A percentile compares a stretch with the other conserved stretches of the same genome.
These are phyloP conservation scores for Plasmopara muralis DNA, from an alignment of 352 stramenopile species.

Conservation along the genomic window DNA sequence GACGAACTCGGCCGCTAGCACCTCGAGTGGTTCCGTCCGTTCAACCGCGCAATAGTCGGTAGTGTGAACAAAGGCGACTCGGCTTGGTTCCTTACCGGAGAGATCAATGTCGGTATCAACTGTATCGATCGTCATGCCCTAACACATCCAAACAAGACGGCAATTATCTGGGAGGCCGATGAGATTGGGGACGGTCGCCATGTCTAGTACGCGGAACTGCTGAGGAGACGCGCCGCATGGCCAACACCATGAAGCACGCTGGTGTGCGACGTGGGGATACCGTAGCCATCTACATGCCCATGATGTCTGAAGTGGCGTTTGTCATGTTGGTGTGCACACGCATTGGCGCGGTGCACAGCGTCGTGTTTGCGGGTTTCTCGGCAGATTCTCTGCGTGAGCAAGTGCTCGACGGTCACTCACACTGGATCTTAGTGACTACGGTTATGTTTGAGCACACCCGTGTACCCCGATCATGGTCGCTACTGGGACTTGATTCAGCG, in stretches of 20 bases:
- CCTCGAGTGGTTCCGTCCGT: slow-evolving; percentile 92
- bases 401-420: slow-evolving; percentile 93
- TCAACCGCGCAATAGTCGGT: slow-evolving; percentile 83
- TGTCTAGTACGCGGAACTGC: slow-evolving; percentile 43
- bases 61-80: slow-evolving; percentile 88
- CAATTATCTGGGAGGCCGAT: slow-evolving; percentile 98
- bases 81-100: slow-evolving; percentile 91
- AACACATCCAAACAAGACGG: slow-evolving; percentile 73
- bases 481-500: slow-evolving; percentile 97
- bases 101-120: slow-evolving; percentile 93
- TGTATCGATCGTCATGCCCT: slow-evolving; percentile 94
- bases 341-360: slow-evolving; percentile 95
- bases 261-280: slow-evolving; percentile 91
- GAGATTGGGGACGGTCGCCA: slow-evolving; percentile 84
- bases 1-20: slow-evolving; percentile 78
- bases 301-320: slow-evolving; percentile 96
- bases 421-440: too few relatives aligned
- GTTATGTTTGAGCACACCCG: slow-evolving; percentile 98
- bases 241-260: slow-evolving; percentile 91
- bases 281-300: slow-evolving; percentile 98
- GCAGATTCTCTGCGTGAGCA: slow-evolving; percentile 92
- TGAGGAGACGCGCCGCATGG: slow-evolving; percentile 83
- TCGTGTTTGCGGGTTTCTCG: slow-evolving; percentile 96
- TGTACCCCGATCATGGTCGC: slow-evolving; percentile 92
- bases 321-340: slow-evolving; percentile 97